phyloP scores from a whole-genome alignment of 2,329 filamentous ascomycete species.

The Diaporthe citriasiana region DNA sequence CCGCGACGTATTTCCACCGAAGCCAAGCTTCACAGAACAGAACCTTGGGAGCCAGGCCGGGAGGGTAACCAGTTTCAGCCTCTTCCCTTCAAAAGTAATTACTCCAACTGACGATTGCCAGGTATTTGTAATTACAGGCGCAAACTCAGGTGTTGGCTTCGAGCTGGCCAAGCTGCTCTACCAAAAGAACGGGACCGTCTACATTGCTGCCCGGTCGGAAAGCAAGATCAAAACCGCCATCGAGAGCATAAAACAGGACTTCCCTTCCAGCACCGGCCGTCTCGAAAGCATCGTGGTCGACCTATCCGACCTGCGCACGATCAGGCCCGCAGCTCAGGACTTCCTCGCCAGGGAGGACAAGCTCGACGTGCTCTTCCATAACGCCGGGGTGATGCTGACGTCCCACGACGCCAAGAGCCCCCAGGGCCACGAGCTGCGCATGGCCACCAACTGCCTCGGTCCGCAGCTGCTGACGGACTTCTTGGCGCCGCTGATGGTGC shows the following conservation, averaged over 20 bases:
- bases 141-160: constrained; percentile 53
- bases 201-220: constrained; percentile 58
- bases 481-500: constrained; percentile 11
- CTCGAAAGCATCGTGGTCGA: constrained; percentile 20
- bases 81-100: background rate
- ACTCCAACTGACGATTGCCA: background rate
- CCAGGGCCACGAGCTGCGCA: constrained; percentile 28
- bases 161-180: constrained; percentile 65
- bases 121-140: constrained; percentile 57
- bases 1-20: constrained; percentile 9
- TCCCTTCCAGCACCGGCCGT: constrained; percentile 7
- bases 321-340: background rate
- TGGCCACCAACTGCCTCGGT: constrained; percentile 34
- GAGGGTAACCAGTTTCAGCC: background rate
- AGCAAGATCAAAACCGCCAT: constrained; percentile 21
- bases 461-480: constrained; percentile 20
- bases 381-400: constrained; percentile 29
- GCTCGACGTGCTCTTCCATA: constrained; percentile 34
- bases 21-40: constrained; percentile 15
- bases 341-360: constrained; percentile 1
- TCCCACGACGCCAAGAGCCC: background rate
- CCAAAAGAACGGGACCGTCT: constrained; percentile 61
- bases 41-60: background rate
- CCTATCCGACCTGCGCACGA: constrained; percentile 17
- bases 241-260: constrained; percentile 13